These are phyloP conservation scores for Fusarium sp. DNA, from an alignment of 2,329 filamentous ascomycete genomes.

Conservation along the genomic window DNA sequence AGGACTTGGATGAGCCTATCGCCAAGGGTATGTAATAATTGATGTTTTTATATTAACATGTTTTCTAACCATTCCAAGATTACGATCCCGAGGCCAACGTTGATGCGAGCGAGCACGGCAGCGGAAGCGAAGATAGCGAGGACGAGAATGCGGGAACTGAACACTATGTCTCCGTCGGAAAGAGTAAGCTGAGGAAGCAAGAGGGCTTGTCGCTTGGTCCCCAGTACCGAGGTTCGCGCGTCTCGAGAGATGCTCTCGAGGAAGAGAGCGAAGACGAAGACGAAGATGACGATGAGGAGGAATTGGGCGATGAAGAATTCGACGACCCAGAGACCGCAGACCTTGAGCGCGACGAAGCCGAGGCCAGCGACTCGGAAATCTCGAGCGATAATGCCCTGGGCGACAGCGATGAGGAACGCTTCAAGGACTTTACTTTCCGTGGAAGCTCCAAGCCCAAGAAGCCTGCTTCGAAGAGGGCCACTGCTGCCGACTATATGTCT, in stretches of 20 bases:
- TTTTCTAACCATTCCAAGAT: constrained; percentile 59
- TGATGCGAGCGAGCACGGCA: constrained; percentile 66
- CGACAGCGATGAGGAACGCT: constrained; percentile 85
- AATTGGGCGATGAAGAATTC: constrained; percentile 63
- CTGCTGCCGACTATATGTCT: constrained; percentile 70
- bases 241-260: constrained; percentile 77
- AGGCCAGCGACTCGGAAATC: constrained; percentile 70
- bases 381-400: constrained; percentile 79
- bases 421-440: constrained; percentile 77
- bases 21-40: constrained; percentile 65
- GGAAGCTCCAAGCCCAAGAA: constrained; percentile 66
- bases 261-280: constrained; percentile 65
- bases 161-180: constrained; percentile 86
- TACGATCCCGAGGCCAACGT: constrained; percentile 81
- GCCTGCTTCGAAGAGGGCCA: constrained; percentile 57
- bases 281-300: constrained; percentile 58
- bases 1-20: constrained; percentile 71
- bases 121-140: constrained; percentile 62
- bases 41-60: not conserved
- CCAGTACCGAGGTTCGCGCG: constrained; percentile 81
- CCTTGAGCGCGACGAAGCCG: constrained; percentile 63
- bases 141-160: constrained; percentile 77
- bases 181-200: constrained; percentile 84
- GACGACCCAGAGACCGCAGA: constrained; percentile 69
- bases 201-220: constrained; percentile 77